Evolutionary conservation across 2,329 filamentous ascomycete genomes (phyloP).

Genomic region (Fusarium sp.): DNA sequence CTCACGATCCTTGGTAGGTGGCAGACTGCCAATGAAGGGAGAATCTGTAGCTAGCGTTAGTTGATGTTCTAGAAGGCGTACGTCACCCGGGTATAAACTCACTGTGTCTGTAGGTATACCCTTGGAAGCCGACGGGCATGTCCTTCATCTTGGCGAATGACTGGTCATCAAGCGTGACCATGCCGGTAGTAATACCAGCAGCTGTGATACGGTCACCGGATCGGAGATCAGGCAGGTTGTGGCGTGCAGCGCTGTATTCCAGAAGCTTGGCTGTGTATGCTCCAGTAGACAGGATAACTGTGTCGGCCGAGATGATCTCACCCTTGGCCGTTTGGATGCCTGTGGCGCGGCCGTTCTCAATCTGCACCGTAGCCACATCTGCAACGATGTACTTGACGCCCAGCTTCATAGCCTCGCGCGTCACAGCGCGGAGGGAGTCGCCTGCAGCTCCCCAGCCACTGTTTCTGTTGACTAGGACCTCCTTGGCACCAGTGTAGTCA

Average conservation of each 20-base stretch:
- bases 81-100: constrained; percentile 30
- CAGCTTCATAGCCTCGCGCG: constrained; percentile 59
- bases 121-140: constrained; percentile 61
- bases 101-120: constrained; percentile 51
- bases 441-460: constrained; percentile 73
- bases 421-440: constrained; percentile 65
- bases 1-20: constrained; percentile 60
- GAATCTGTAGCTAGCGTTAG: constrained; percentile 51
- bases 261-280: constrained; percentile 68
- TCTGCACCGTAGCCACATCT: constrained; percentile 58
- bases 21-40: constrained; percentile 67
- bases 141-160: constrained; percentile 56
- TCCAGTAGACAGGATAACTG: constrained; percentile 64
- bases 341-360: constrained; percentile 57
- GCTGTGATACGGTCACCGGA: constrained; percentile 66
- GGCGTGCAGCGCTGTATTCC: constrained; percentile 59
- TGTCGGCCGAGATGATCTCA: constrained; percentile 56
- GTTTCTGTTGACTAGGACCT: constrained; percentile 68
- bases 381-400: constrained; percentile 69
- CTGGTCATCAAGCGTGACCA: constrained; percentile 61
- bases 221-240: constrained; percentile 58
- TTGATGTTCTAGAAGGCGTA: constrained; percentile 41
- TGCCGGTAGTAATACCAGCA: constrained; percentile 67
- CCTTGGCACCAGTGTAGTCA: constrained; percentile 67
- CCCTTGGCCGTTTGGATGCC: constrained; percentile 62